phyloP scores from a whole-genome alignment of 495 filamentous ascomycete species.

The Hypoxylon fuscum region DNA sequence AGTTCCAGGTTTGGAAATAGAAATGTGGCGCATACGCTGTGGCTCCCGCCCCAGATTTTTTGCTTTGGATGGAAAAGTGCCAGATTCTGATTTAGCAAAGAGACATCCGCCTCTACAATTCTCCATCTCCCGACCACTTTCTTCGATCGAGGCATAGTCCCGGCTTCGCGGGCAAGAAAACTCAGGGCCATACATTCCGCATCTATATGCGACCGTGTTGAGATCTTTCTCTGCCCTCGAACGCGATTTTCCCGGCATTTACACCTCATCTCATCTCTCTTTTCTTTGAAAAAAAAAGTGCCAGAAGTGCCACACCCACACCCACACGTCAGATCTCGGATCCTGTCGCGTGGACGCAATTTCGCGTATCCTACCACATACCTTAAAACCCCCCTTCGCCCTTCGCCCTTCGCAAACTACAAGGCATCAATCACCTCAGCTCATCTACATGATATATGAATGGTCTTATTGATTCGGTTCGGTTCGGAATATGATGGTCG shows the following conservation, averaged over 20 bases:
- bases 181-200: constrained; percentile 5
- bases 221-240: constrained; percentile 14
- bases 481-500: constrained; percentile 64
- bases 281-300: constrained; percentile 42
- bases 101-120: constrained; percentile 44
- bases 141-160: constrained; percentile 30
- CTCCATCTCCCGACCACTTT: constrained; percentile 37
- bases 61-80: too few species aligned
- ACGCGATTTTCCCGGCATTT: constrained; percentile 8
- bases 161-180: constrained; percentile 21
- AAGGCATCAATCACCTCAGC: constrained; percentile 24
- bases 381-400: constrained; percentile 1
- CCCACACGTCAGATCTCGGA: constrained; percentile 49
- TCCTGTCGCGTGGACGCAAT: constrained; percentile 51
- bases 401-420: too few species aligned
- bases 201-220: constrained; percentile 33
- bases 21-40: constrained; percentile 33
- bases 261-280: constrained; percentile 8
- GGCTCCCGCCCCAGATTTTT: constrained; percentile 36
- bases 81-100: constrained; percentile 45
- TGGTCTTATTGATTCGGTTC: constrained; percentile 50
- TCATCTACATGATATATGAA: constrained; percentile 46
- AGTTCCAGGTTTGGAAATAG: neutral
- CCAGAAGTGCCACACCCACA: too few species aligned
- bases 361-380: constrained; percentile 41